Conservation (phyloP, 164 flowering plant genomes). For the Tinospora cordifolia region DNA sequence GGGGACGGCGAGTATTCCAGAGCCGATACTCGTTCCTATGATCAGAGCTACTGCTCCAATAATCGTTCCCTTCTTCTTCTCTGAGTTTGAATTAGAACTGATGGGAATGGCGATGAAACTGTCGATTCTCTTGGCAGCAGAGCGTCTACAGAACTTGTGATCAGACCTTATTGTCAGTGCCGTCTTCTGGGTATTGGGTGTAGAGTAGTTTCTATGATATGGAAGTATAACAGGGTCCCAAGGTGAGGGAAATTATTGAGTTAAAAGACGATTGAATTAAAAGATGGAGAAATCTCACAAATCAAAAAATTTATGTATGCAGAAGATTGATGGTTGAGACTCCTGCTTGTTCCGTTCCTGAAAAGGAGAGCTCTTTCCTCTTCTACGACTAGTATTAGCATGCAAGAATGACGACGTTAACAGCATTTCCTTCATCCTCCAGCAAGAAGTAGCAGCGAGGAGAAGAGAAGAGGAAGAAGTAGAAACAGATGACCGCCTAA, state of each 20-base stretch:
- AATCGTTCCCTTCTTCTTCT: conserved; percentile 43
- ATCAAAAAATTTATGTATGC: conserved; percentile 25
- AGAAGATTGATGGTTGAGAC: conserved; percentile 6
- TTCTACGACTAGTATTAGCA: conserved; percentile 4
- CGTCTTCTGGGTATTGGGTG: conserved; percentile 10
- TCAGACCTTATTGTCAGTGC: not conserved
- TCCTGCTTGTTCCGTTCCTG: conserved; percentile 11
- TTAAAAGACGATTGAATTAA: not conserved
- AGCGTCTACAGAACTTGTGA: conserved; percentile 16
- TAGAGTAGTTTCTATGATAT: conserved; percentile 3
- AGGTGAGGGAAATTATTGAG: too few species aligned
- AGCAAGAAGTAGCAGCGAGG: too few species aligned
- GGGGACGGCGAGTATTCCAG: conserved; percentile 77
- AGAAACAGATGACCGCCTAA: not conserved
- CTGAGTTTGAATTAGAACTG: not conserved
- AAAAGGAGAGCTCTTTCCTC: not conserved
- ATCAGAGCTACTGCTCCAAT: conserved; percentile 72
- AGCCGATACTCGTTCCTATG: conserved; percentile 71
- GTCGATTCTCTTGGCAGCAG: conserved; percentile 11
- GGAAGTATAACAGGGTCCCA: conserved; percentile 13
- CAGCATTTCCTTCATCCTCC: conserved; percentile 17
- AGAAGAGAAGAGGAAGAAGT: not conserved
- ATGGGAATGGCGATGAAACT: conserved; percentile 11
- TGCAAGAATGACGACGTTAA: conserved; percentile 9
- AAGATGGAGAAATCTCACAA: not conserved